Percentiles rank a stretch among this genome's conserved stretches.
phyloP scores from a whole-genome alignment of 768 basidiomycete species.

The Suillus decipiens region DNA sequence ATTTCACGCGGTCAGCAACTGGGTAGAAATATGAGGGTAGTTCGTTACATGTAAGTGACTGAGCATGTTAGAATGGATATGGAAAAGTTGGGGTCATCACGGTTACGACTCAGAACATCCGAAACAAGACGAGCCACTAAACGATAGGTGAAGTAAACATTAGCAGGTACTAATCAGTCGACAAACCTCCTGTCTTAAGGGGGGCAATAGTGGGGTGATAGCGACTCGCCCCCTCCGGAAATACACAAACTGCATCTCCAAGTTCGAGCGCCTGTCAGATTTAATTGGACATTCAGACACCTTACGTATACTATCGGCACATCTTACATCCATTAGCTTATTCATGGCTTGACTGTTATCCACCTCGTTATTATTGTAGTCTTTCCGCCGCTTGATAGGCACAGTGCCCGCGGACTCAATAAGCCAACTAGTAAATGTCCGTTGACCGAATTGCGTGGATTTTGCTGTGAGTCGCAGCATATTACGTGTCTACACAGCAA shows the following conservation, averaged over 20 bases:
- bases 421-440: constrained; percentile 87
- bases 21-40: background rate
- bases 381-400: constrained; percentile 77
- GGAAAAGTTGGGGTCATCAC: constrained; percentile 67
- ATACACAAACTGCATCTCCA: constrained; percentile 80
- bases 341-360: constrained; percentile 75
- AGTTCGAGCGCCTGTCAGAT: constrained; percentile 61
- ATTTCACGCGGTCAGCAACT: constrained; percentile 9
- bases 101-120: constrained; percentile 71
- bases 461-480: constrained; percentile 88
- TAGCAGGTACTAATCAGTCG: background rate
- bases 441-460: constrained; percentile 80
- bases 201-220: constrained; percentile 89
- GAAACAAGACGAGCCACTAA: constrained; percentile 80
- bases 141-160: constrained; percentile 7
- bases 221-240: constrained; percentile 85
- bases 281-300: constrained; percentile 13
- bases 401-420: constrained; percentile 88
- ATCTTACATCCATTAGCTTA: constrained; percentile 61
- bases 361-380: constrained; percentile 51
- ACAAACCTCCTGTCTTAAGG: constrained; percentile 79
- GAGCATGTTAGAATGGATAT: constrained; percentile 77
- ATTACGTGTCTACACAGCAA: constrained; percentile 58
- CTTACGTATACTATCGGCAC: constrained; percentile 6
- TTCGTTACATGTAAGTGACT: constrained; percentile 73